phyloP scores from a whole-genome alignment of 2,329 filamentous ascomycete genomes.

The Claviceps africana region DNA sequence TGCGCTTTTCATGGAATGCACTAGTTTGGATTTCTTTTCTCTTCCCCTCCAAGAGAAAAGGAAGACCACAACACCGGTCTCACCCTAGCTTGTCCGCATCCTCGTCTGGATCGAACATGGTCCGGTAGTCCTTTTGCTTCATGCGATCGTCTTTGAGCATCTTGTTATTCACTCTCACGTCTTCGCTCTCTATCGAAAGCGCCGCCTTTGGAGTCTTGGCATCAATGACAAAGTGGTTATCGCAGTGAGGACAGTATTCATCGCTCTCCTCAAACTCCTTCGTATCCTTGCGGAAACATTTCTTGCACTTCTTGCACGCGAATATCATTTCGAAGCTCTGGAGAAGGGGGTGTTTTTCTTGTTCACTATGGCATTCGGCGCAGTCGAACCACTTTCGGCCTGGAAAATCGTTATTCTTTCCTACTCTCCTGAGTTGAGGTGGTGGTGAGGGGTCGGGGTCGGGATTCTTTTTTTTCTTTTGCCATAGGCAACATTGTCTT shows the following conservation, averaged over 20 bases:
- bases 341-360: constrained; percentile 59
- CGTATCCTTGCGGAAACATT: constrained; percentile 91
- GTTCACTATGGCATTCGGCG: constrained; percentile 80
- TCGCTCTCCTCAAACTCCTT: constrained; percentile 89
- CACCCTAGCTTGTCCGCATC: constrained; percentile 65
- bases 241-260: constrained; percentile 97
- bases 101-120: constrained; percentile 63
- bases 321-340: constrained; percentile 83
- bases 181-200: constrained; percentile 80
- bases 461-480: background rate
- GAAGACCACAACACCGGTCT: constrained; percentile 10
- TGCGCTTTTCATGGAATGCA: background rate
- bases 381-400: constrained; percentile 98
- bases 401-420: constrained; percentile 20
- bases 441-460: too few species aligned
- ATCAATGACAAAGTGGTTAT: constrained; percentile 95
- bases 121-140: constrained; percentile 40
- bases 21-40: background rate
- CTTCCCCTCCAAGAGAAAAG: background rate
- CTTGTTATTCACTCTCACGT: constrained; percentile 68
- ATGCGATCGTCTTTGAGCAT: constrained; percentile 90
- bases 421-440: background rate
- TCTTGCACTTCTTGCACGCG: constrained; percentile 97
- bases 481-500: background rate
- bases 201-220: constrained; percentile 71